phyloP scores from a whole-genome alignment of 2,329 filamentous ascomycete genomes.

The Pyricularia sp. region DNA sequence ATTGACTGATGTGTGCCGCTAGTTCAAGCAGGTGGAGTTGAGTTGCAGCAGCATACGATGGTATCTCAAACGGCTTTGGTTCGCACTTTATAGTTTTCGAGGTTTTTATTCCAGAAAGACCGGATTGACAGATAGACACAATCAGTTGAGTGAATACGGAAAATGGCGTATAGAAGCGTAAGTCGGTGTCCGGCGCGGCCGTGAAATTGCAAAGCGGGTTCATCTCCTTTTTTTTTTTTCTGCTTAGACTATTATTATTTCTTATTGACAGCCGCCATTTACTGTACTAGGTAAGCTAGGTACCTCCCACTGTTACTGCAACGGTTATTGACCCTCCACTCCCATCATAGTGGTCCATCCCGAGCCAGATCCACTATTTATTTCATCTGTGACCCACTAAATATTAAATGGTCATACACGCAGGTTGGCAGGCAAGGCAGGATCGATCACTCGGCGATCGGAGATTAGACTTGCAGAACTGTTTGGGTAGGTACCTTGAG shows the following conservation, averaged over 20 bases:
- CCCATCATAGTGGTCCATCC: neutral
- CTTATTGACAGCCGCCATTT: neutral
- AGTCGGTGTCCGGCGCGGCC: neutral
- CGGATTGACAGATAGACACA: neutral
- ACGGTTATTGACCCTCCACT: neutral
- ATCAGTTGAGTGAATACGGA: neutral
- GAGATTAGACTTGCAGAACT: neutral
- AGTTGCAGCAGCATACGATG: neutral
- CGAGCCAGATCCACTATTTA: neutral
- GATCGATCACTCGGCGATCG: neutral
- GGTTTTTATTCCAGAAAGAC: neutral
- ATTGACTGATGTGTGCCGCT: neutral
- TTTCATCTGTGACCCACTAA: neutral
- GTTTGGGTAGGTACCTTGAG: neutral
- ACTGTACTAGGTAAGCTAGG: too few relatives aligned
- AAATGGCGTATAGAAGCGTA: neutral
- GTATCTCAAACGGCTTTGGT: neutral
- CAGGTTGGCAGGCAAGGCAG: neutral
- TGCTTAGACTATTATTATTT: neutral
- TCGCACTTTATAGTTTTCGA: neutral
- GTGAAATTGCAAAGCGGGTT: neutral
- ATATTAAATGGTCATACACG: neutral
- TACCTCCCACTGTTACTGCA: neutral
- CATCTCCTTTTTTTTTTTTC: neutral
- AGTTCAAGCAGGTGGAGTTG: neutral